A percentile compares a stretch with the other conserved stretches of the same genome.
Evolutionary conservation across 495 filamentous ascomycete genomes (phyloP).

Genomic region (Rostrohypoxylon terebratum): DNA sequence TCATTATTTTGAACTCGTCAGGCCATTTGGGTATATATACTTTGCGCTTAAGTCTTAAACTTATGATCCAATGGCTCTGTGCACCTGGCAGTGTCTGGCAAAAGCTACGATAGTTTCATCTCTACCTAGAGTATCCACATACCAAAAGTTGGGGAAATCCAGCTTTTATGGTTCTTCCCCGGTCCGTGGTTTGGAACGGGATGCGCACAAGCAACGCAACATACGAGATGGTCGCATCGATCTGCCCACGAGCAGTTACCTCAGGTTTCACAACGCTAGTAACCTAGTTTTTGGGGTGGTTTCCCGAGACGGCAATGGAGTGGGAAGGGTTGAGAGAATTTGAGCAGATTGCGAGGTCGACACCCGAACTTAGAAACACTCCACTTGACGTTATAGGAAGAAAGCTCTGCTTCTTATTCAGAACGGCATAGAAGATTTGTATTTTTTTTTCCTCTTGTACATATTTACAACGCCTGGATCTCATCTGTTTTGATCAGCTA

Average conservation of each 20-base stretch:
- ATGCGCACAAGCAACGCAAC: neutral
- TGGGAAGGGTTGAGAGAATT: slow-evolving; percentile 15
- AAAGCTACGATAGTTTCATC: neutral
- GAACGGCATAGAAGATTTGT: slow-evolving; percentile 43
- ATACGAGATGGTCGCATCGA: neutral
- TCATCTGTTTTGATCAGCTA: slow-evolving; percentile 17
- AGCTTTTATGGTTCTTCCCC: neutral
- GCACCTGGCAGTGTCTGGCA: neutral
- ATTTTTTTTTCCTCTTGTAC: slow-evolving; percentile 45
- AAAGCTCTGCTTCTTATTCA: neutral
- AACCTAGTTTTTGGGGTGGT: slow-evolving; percentile 1
- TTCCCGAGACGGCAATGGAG: slow-evolving; percentile 2
- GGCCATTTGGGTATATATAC: neutral
- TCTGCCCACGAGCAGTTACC: neutral
- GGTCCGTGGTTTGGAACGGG: neutral
- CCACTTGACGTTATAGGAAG: slow-evolving; percentile 4
- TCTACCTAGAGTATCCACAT: neutral
- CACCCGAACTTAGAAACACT: neutral
- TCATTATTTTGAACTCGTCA: neutral
- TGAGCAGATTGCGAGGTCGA: neutral
- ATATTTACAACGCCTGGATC: slow-evolving; percentile 50
- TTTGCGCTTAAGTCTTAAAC: neutral
- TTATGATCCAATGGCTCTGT: neutral
- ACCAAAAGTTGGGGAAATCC: neutral
- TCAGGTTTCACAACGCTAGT: slow-evolving; percentile 7